Conservation (phyloP, 2,329 filamentous ascomycete genomes). For the Beauveria bassiana region DNA sequence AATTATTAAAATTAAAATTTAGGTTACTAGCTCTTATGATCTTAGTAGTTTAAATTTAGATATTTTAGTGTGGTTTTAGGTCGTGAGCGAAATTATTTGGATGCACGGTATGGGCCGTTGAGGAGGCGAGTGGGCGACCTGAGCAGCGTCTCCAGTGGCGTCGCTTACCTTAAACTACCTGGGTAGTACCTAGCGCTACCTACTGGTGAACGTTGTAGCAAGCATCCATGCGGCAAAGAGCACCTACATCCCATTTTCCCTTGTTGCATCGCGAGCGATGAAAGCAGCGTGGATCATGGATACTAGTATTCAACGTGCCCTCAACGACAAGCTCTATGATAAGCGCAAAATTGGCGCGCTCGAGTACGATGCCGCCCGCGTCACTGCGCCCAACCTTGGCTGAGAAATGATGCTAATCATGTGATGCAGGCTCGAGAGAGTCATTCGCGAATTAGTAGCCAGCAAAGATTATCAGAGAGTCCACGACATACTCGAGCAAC, state of each 20-base stretch:
- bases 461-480: slow-evolving; percentile 73
- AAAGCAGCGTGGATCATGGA: slow-evolving; percentile 57
- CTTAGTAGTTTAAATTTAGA: too few relatives aligned
- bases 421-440: slow-evolving; percentile 66
- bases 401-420: slow-evolving; percentile 13
- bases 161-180: not conserved
- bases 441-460: slow-evolving; percentile 76
- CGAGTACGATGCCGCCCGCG: slow-evolving; percentile 56
- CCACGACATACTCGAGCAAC: slow-evolving; percentile 82
- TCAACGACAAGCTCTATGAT: slow-evolving; percentile 98
- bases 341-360: slow-evolving; percentile 94
- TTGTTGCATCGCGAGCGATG: not conserved
- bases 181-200: not conserved
- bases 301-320: slow-evolving; percentile 74
- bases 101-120: not conserved
- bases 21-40: too few relatives aligned
- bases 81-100: too few relatives aligned
- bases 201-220: not conserved
- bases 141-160: not conserved
- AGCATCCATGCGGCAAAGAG: not conserved
- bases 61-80: too few relatives aligned
- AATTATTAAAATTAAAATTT: too few relatives aligned
- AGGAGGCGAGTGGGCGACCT: not conserved
- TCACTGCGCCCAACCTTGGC: not conserved
- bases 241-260: not conserved